Percentiles rank a stretch among this genome's conserved stretches.
Evolutionary conservation across 345 rosid genomes (phyloP).

Genomic region (Arabidopsis arenosa): DNA sequence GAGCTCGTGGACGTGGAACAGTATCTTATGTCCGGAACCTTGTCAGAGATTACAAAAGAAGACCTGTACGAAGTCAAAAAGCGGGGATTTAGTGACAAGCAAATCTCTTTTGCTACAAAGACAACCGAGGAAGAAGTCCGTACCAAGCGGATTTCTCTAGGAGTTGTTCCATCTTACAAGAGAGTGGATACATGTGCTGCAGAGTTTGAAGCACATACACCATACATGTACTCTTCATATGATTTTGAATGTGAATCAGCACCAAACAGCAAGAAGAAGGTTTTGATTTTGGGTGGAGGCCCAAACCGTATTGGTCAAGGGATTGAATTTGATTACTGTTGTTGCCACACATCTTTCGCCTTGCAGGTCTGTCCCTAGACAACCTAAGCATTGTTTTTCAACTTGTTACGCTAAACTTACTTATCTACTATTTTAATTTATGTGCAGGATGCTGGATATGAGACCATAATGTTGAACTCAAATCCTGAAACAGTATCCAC

Average conservation of each 20-base stretch:
- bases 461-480: conserved; percentile 98
- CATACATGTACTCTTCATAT: conserved; percentile 95
- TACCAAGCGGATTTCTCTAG: conserved; percentile 60
- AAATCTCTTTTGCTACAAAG: conserved; percentile 90
- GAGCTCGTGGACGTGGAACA: conserved; percentile 93
- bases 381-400: background rate
- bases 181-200: conserved; percentile 99
- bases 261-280: conserved; percentile 78
- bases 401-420: conserved; percentile 10
- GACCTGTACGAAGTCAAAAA: conserved; percentile 80
- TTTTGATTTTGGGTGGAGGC: conserved; percentile 96
- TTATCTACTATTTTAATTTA: conserved; percentile 8
- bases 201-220: conserved; percentile 96
- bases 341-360: conserved; percentile 95
- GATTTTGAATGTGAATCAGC: conserved; percentile 95
- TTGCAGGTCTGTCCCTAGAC: conserved; percentile 71
- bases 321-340: conserved; percentile 98
- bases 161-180: conserved; percentile 86
- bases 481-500: conserved; percentile 98
- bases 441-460: conserved; percentile 90
- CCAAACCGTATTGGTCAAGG: conserved; percentile 99
- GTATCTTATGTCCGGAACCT: conserved; percentile 62
- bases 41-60: conserved; percentile 76
- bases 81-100: conserved; percentile 93
- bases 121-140: conserved; percentile 88